A percentile compares a stretch with the other conserved stretches of the same genome.
These are phyloP conservation scores for Acer campestre DNA, from an alignment of 345 rosid species.

Conservation along the genomic window DNA sequence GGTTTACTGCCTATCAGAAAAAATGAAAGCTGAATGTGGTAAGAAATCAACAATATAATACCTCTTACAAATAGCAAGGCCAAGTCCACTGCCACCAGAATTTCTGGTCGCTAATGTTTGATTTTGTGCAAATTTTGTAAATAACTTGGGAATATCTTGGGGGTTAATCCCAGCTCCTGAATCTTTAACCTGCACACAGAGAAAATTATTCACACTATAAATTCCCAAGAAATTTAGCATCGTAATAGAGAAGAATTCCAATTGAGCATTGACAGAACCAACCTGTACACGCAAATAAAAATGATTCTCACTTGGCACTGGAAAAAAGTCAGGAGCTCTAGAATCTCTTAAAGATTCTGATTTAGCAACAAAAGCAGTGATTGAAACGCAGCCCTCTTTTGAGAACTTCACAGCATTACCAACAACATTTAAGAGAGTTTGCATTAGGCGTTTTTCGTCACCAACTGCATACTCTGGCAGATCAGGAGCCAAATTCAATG, in stretches of 20 bases:
- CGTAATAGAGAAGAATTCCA: neutral
- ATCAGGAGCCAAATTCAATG: conserved; percentile 82
- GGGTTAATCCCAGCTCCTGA: conserved; percentile 82
- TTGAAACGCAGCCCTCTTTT: conserved; percentile 75
- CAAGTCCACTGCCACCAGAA: conserved; percentile 91
- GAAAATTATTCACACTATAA: conserved; percentile 12
- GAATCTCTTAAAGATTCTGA: conserved; percentile 60
- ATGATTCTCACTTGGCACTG: conserved; percentile 65
- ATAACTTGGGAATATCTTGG: conserved; percentile 82
- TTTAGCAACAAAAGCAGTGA: conserved; percentile 77
- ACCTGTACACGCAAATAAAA: conserved; percentile 95
- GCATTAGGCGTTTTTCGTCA: conserved; percentile 93
- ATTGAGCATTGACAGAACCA: conserved; percentile 28
- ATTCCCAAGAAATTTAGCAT: conserved; percentile 5
- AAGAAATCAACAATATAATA: conserved; percentile 21
- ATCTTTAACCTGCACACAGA: conserved; percentile 77
- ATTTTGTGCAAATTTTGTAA: conserved; percentile 88
- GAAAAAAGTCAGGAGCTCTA: conserved; percentile 68
- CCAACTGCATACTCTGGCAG: conserved; percentile 84
- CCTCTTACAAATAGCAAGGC: conserved; percentile 99
- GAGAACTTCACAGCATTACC: conserved; percentile 98
- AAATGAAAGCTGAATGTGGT: neutral
- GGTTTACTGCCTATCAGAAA: neutral
- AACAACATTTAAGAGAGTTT: conserved; percentile 77
- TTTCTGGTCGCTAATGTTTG: conserved; percentile 66